These are phyloP conservation scores for Populus hybrid DNA, from an alignment of 441 rosid genomes.

Conservation along the genomic window DNA sequence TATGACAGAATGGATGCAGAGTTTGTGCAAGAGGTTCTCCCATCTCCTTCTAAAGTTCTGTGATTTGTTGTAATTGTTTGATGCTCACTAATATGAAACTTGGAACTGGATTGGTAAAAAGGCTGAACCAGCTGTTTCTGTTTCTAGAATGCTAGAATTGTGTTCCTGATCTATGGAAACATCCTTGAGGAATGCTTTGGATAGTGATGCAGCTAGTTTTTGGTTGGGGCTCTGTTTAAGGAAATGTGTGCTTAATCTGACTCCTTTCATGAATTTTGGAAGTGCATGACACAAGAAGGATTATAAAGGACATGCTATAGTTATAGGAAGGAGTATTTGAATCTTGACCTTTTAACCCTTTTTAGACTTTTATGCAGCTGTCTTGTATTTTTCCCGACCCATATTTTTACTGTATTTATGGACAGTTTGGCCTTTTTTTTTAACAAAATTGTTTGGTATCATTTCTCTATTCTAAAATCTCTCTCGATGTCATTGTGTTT, in stretches of 20 bases:
- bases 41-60: background rate
- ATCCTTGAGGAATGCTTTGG: background rate
- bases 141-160: background rate
- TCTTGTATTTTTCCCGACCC: background rate
- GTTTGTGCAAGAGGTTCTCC: background rate
- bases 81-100: background rate
- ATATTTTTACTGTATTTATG: background rate
- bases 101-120: background rate
- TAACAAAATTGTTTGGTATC: background rate
- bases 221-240: background rate
- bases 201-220: background rate
- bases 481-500: constrained; percentile 4
- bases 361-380: background rate
- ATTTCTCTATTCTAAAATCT: background rate
- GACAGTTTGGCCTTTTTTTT: background rate
- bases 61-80: background rate
- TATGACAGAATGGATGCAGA: background rate
- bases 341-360: background rate
- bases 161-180: background rate
- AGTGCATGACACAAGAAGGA: background rate
- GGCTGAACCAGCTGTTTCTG: background rate
- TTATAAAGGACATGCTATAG: background rate
- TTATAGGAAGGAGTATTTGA: background rate
- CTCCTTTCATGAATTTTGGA: background rate
- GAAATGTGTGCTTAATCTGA: background rate